Conservation (phyloP, 306 rosid species). For the Pyrus pyrifolia region DNA sequence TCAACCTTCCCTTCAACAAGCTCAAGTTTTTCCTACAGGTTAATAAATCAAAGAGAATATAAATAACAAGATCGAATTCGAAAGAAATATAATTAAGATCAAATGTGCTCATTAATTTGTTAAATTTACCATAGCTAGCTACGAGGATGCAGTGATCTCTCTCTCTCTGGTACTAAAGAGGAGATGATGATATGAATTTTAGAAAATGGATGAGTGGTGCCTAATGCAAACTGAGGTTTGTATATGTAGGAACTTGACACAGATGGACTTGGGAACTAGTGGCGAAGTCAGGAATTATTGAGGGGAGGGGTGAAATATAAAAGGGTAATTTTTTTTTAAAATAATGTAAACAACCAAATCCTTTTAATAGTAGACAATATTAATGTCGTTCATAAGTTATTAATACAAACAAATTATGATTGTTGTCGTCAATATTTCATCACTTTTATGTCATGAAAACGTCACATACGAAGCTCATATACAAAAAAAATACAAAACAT, state of each 20-base stretch:
- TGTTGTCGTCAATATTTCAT: too few species aligned
- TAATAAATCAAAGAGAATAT: background rate
- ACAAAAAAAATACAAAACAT: too few species aligned
- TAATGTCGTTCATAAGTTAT: too few species aligned
- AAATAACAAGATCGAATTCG: background rate
- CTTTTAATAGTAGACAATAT: too few species aligned
- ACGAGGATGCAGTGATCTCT: background rate
- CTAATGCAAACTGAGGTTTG: conserved; percentile 5
- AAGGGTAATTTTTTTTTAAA: too few species aligned
- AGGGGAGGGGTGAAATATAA: too few species aligned
- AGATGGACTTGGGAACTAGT: background rate
- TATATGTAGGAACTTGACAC: conserved; percentile 14
- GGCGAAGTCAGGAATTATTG: too few species aligned
- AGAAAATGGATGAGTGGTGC: background rate
- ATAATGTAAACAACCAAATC: too few species aligned
- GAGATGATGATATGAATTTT: background rate
- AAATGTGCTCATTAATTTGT: background rate
- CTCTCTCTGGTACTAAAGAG: background rate
- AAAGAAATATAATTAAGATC: too few species aligned
- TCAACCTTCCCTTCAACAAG: conserved; percentile 73
- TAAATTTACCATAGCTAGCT: conserved; percentile 34
- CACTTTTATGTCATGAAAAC: too few species aligned
- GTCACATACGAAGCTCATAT: too few species aligned
- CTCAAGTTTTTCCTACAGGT: conserved; percentile 43
- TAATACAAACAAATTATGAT: too few species aligned